A percentile compares a stretch with the other conserved stretches of the same genome.
Evolutionary conservation across 805 yeast species (phyloP).

Genomic region (Hanseniaspora meyeri): DNA sequence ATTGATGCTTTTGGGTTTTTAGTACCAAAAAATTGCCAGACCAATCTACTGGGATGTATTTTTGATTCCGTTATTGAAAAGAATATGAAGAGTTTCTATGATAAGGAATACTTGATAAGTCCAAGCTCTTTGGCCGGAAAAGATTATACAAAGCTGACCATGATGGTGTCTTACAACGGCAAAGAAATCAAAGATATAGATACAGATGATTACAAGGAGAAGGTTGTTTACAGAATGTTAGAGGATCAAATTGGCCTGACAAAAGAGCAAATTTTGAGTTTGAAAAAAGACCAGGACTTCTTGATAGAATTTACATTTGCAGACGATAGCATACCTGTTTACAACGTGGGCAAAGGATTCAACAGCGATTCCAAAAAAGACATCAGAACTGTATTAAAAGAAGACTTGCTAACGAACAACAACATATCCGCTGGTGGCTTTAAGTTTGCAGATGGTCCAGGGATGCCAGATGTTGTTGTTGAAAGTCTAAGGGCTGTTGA

Average conservation of each 20-base stretch:
- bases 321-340: slow-evolving; percentile 65
- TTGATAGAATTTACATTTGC: slow-evolving; percentile 33
- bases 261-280: slow-evolving; percentile 20
- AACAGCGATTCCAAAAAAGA: slow-evolving; percentile 29
- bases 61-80: slow-evolving; percentile 79
- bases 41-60: slow-evolving; percentile 67
- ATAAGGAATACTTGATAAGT: slow-evolving; percentile 11
- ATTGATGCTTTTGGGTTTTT: slow-evolving; percentile 76
- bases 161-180: slow-evolving; percentile 82
- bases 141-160: slow-evolving; percentile 59
- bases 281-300: slow-evolving; percentile 15
- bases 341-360: slow-evolving; percentile 52
- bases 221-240: slow-evolving; percentile 31
- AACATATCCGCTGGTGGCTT: slow-evolving; percentile 61
- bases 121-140: slow-evolving; percentile 15
- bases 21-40: slow-evolving; percentile 52
- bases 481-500: slow-evolving; percentile 49
- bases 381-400: slow-evolving; percentile 21
- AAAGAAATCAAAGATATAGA: slow-evolving; percentile 25
- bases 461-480: slow-evolving; percentile 76
- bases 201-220: slow-evolving; percentile 16
- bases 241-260: slow-evolving; percentile 30
- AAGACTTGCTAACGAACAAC: slow-evolving; percentile 26
- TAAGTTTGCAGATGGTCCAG: slow-evolving; percentile 67
- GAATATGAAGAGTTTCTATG: slow-evolving; percentile 30